Evolutionary conservation across 768 basidiomycete species (phyloP), one percentile per base, ranked within the genome.

Genomic region (Panaeolus papilionaceus): DNA sequence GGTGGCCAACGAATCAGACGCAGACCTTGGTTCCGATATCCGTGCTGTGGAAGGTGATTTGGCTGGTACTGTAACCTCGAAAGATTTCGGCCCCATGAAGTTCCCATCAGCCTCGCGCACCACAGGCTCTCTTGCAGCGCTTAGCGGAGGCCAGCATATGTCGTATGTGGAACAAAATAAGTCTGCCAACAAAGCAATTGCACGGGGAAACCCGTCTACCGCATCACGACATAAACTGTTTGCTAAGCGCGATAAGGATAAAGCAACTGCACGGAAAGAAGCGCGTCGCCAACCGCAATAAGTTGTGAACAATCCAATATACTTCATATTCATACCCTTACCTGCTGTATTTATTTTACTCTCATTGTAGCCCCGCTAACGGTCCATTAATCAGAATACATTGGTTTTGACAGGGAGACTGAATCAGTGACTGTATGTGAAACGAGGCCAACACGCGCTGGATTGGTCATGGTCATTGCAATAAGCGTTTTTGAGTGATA

Each of bases 161-260:
- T 93, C 92, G 61, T 96, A 96, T 73, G 85, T 94, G 61, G 95
- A 96, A 79, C 92, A 94, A 78, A 95, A 96, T 81, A 94, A 94
- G 78, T 92, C 91, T 23, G 92, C 90, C 63, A 96, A 96, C 84
- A 93, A 92, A 83, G 88, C 88, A 66, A 82, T 94, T 10, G 87
- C 91, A 33, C 82, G 83, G 40, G 86, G 84, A 65, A 72, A 71
- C 39, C 70, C 75, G 16, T 64, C 72, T 14, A 72, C 78, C 18
- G 77, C 84, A 47, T 83, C 84, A 65, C 86, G 93, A 62, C 88
- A 93, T 83, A 93, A 92, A 78, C 77, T 95, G 28, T 95, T 96
- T 77, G 84, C 88, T 62, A 94, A 93, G 78, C 89, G 94, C 44
- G 93, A 94, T 68, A 92, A 91, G 80, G 89, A 92, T 39, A 87